These are phyloP conservation scores for Lagenidium sp. DNA, from an alignment of 352 stramenopile species.

Conservation along the genomic window DNA sequence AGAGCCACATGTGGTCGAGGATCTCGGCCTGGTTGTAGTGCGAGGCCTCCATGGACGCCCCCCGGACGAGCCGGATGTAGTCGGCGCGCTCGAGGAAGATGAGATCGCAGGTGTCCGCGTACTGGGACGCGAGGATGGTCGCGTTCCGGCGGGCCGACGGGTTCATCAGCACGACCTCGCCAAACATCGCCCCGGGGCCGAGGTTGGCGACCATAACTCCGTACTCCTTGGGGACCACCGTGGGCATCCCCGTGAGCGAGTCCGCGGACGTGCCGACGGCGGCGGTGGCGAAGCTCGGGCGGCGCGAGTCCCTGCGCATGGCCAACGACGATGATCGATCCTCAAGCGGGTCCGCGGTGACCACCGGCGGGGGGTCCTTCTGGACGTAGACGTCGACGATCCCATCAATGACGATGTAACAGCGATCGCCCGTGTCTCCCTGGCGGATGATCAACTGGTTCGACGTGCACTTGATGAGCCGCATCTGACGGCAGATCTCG, in stretches of 20 bases:
- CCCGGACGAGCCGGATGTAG: conserved; percentile 63
- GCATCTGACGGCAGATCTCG: conserved; percentile 73
- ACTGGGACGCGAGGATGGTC: conserved; percentile 64
- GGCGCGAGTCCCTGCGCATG: neutral
- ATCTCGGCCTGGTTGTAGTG: conserved; percentile 74
- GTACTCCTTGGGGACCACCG: no score
- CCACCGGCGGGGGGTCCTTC: conserved; percentile 18
- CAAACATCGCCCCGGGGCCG: conserved; percentile 64
- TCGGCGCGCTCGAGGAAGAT: conserved; percentile 66
- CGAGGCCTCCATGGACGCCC: conserved; percentile 68
- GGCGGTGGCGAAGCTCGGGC: neutral
- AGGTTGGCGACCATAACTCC: conserved; percentile 54
- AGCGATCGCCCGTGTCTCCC: conserved; percentile 59
- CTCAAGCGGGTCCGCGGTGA: neutral
- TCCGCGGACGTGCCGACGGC: neutral
- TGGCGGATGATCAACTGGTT: conserved; percentile 57
- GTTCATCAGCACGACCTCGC: conserved; percentile 65
- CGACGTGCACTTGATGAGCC: conserved; percentile 44
- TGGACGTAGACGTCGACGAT: conserved; percentile 66
- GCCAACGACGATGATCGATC: neutral
- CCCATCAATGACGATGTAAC: conserved; percentile 73
- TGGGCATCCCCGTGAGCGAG: no score
- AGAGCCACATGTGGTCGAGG: conserved; percentile 66
- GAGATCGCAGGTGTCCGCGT: conserved; percentile 45
- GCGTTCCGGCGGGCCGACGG: conserved; percentile 51